phyloP scores from a whole-genome alignment of 2,329 filamentous ascomycete genomes.

The Xylariomycetidae sp. region DNA sequence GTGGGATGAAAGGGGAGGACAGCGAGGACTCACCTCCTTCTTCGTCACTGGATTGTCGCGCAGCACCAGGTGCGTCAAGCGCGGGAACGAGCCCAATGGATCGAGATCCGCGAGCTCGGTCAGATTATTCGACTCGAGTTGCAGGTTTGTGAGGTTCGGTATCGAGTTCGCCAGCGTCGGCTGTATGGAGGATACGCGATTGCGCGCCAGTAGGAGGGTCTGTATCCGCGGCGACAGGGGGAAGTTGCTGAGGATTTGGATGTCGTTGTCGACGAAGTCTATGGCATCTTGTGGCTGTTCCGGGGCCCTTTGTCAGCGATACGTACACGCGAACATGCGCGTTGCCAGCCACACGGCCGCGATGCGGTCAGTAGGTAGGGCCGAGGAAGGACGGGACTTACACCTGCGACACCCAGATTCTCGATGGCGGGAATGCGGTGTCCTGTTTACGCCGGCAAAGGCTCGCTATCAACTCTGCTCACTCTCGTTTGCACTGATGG shows the following conservation, averaged over 20 bases:
- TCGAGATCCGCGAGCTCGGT: conserved; percentile 83
- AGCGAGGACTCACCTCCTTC: conserved; percentile 66
- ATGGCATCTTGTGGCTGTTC: conserved; percentile 94
- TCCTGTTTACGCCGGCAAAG: conserved; percentile 61
- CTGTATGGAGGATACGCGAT: conserved; percentile 80
- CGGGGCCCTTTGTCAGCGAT: background rate
- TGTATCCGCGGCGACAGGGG: conserved; percentile 82
- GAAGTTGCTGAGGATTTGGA: conserved; percentile 84
- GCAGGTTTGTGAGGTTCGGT: conserved; percentile 75
- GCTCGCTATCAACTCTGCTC: conserved; percentile 81
- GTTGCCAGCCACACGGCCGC: no score
- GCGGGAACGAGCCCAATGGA: conserved; percentile 60
- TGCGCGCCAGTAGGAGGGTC: conserved; percentile 83
- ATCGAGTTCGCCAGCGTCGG: conserved; percentile 65
- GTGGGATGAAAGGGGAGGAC: background rate
- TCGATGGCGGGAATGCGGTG: conserved; percentile 97
- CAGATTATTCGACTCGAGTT: conserved; percentile 78
- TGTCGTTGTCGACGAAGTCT: conserved; percentile 98
- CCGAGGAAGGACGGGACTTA: conserved; percentile 37
- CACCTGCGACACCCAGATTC: conserved; percentile 91
- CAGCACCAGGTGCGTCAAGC: conserved; percentile 74
- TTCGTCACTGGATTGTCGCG: conserved; percentile 84
- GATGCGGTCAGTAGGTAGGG: no score
- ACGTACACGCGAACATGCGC: no score
- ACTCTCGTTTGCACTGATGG: no score